These are phyloP conservation scores for Medicago lupulina DNA, from an alignment of 306 rosid genomes.

Conservation along the genomic window DNA sequence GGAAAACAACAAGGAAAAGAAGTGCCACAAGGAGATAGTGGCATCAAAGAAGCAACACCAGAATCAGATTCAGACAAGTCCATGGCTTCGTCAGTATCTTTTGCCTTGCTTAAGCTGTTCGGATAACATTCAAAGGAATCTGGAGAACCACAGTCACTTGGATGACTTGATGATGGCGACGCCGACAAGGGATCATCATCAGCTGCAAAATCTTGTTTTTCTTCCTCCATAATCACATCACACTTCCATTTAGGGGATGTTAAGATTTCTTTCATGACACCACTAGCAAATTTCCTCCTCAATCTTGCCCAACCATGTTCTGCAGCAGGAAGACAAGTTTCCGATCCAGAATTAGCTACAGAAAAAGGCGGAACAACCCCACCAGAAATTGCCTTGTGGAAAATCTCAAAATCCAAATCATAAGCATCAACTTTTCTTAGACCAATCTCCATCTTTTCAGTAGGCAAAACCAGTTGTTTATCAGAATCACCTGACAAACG, in stretches of 20 bases:
- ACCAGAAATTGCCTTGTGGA: constrained; percentile 81
- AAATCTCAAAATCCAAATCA: constrained; percentile 79
- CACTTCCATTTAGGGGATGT: constrained; percentile 55
- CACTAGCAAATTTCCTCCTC: constrained; percentile 60
- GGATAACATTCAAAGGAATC: constrained; percentile 70
- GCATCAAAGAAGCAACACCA: constrained; percentile 49
- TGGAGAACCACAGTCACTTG: constrained; percentile 59
- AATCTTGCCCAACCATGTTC: constrained; percentile 83
- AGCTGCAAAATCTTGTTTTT: constrained; percentile 41
- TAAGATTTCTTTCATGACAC: constrained; percentile 63
- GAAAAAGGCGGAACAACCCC: constrained; percentile 90
- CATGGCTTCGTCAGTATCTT: constrained; percentile 43
- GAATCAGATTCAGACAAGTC: constrained; percentile 50
- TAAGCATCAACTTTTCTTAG: constrained; percentile 71
- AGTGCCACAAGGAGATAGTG: constrained; percentile 54
- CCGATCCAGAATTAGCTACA: constrained; percentile 65
- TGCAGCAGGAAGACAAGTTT: constrained; percentile 84
- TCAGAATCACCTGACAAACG: constrained; percentile 47
- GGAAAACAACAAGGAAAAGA: constrained; percentile 65
- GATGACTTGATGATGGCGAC: constrained; percentile 52
- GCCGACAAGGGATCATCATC: constrained; percentile 48
- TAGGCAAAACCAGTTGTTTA: constrained; percentile 26
- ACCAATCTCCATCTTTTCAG: constrained; percentile 46
- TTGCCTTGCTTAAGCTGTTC: constrained; percentile 32
- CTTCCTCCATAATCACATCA: constrained; percentile 52